A percentile compares a stretch with the other conserved stretches of the same genome.
Conservation (phyloP, 768 basidiomycete genomes). For the Naganishia friedmannii region DNA sequence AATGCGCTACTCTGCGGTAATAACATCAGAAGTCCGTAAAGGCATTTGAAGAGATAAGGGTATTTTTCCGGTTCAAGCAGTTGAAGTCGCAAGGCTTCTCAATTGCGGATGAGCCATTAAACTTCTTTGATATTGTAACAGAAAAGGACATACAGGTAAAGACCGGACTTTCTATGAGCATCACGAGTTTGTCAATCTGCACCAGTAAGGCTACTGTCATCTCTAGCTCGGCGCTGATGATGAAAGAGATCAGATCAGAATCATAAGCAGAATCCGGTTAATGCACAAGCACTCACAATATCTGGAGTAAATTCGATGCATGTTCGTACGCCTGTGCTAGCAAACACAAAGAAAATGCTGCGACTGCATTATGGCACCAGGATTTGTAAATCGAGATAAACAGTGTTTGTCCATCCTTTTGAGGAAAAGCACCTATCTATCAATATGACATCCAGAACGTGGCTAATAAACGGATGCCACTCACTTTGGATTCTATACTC, state of each 20-base stretch:
- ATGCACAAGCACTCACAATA: conserved; percentile 65
- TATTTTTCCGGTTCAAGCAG: conserved; percentile 94
- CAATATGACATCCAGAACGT: not conserved
- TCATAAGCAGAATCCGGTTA: not conserved
- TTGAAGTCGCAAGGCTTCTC: conserved; percentile 67
- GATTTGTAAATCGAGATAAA: conserved; percentile 92
- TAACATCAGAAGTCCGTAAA: conserved; percentile 95
- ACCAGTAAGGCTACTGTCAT: conserved; percentile 91
- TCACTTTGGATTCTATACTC: conserved; percentile 83
- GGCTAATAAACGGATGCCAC: conserved; percentile 38
- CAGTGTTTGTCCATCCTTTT: conserved; percentile 94
- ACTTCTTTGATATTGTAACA: not conserved
- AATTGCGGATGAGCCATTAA: not conserved
- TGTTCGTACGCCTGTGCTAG: conserved; percentile 98
- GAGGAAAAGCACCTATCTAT: not conserved
- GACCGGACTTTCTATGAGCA: conserved; percentile 94
- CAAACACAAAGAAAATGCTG: conserved; percentile 91
- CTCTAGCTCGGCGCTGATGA: conserved; percentile 82
- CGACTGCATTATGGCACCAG: conserved; percentile 98
- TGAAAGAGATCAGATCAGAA: conserved; percentile 6
- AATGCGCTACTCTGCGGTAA: conserved; percentile 96
- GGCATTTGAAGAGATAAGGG: conserved; percentile 92
- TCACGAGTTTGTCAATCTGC: conserved; percentile 95
- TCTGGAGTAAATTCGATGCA: conserved; percentile 89
- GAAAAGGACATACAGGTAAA: conserved; percentile 74